phyloP scores from a whole-genome alignment of 768 basidiomycete species.

The Hemileccinum impolitum region DNA sequence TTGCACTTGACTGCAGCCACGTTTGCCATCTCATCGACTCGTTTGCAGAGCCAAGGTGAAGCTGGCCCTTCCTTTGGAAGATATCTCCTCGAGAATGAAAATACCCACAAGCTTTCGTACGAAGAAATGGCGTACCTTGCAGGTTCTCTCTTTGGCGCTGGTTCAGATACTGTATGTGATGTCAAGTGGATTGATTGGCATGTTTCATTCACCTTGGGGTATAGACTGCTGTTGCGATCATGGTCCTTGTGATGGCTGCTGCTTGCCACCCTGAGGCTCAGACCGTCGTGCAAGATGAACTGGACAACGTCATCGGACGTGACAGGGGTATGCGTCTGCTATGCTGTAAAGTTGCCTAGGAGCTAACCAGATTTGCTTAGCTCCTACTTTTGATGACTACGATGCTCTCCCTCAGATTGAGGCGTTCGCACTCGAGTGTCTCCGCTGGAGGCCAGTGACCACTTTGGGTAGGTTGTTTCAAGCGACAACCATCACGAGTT shows the following conservation, averaged over 20 bases:
- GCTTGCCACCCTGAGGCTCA: constrained; percentile 55
- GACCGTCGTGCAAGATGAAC: constrained; percentile 46
- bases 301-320: constrained; percentile 52
- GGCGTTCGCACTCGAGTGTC: constrained; percentile 41
- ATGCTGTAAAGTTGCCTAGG: background rate
- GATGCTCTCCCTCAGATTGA: constrained; percentile 34
- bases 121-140: constrained; percentile 61
- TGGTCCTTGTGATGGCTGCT: constrained; percentile 54
- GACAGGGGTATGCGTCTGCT: constrained; percentile 24
- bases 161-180: constrained; percentile 51
- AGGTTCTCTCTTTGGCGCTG: constrained; percentile 64
- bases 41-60: constrained; percentile 19
- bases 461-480: constrained; percentile 23
- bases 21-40: background rate
- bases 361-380: constrained; percentile 17
- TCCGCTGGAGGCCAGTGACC: constrained; percentile 41
- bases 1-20: background rate
- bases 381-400: constrained; percentile 41
- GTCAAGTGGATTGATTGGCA: background rate
- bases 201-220: background rate
- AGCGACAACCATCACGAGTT: background rate
- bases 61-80: constrained; percentile 48
- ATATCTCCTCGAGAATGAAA: constrained; percentile 55
- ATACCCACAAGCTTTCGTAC: constrained; percentile 49
- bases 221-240: constrained; percentile 55